Conservation (phyloP, 371 early-diverging fungal species). For the Rhizopus arrhizus region DNA sequence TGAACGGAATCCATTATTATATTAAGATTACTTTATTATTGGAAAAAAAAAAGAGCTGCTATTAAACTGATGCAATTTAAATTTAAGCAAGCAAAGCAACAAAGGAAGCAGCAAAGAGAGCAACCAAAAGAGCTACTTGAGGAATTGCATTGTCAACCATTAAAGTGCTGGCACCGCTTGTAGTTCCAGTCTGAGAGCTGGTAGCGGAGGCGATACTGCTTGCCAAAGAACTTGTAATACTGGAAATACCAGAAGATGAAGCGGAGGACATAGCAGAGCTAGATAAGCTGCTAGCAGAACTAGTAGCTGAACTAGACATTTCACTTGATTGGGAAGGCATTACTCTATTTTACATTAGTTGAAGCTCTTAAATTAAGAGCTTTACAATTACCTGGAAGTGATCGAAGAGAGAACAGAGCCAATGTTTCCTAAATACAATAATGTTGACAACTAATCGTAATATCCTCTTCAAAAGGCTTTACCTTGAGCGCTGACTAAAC, state of each 20-base stretch:
- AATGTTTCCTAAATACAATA: neutral
- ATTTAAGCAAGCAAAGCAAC: conserved; percentile 32
- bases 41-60: too few species aligned
- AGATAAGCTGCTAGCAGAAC: neutral
- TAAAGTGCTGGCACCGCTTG: conserved; percentile 7
- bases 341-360: neutral
- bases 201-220: conserved; percentile 5
- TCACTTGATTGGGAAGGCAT: conserved; percentile 3
- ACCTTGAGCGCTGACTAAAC: conserved; percentile 23
- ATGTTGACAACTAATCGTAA: neutral
- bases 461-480: neutral
- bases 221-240: conserved; percentile 6
- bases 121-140: conserved; percentile 17
- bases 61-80: neutral
- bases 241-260: too few species aligned
- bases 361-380: neutral
- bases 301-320: conserved; percentile 1
- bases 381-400: conserved; percentile 17
- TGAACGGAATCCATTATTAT: too few species aligned
- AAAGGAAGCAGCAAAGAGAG: conserved; percentile 31
- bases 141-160: neutral
- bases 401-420: conserved; percentile 27
- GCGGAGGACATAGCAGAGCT: conserved; percentile 3
- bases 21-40: too few species aligned
- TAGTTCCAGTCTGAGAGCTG: neutral